These are phyloP conservation scores for Cicer bijugum DNA, from an alignment of 306 rosid species.

Conservation along the genomic window DNA sequence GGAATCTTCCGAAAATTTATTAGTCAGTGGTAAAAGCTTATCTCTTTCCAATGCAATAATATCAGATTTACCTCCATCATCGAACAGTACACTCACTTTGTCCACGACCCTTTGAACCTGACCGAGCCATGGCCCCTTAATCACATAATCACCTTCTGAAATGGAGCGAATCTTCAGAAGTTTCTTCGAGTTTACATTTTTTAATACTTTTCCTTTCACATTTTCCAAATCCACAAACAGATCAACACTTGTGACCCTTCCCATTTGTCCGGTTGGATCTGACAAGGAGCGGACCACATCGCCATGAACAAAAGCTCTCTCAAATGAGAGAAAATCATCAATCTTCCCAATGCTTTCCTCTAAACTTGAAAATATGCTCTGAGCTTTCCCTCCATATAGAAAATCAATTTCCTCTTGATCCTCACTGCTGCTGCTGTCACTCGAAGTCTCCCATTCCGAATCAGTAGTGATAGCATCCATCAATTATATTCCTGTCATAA, in stretches of 20 bases:
- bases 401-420: slow-evolving; percentile 78
- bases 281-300: slow-evolving; percentile 74
- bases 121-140: slow-evolving; percentile 88
- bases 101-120: slow-evolving; percentile 73
- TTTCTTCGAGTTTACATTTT: slow-evolving; percentile 60
- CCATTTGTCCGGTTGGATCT: slow-evolving; percentile 88
- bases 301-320: slow-evolving; percentile 78
- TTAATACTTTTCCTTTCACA: slow-evolving; percentile 62
- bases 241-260: slow-evolving; percentile 68
- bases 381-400: slow-evolving; percentile 79
- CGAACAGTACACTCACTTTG: slow-evolving; percentile 69
- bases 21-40: slow-evolving; percentile 65
- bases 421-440: slow-evolving; percentile 76
- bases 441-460: slow-evolving; percentile 89
- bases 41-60: slow-evolving; percentile 66
- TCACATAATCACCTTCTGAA: slow-evolving; percentile 75
- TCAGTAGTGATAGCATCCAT: slow-evolving; percentile 70
- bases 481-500: slow-evolving; percentile 57
- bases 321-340: slow-evolving; percentile 88
- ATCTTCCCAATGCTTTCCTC: slow-evolving; percentile 88
- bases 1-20: slow-evolving; percentile 67
- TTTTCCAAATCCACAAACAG: slow-evolving; percentile 79
- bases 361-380: slow-evolving; percentile 77
- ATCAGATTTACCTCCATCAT: slow-evolving; percentile 74
- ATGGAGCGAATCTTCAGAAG: slow-evolving; percentile 71